Evolutionary conservation across 495 filamentous ascomycete species (phyloP).

Genomic region (Mycothermus thermophilus): DNA sequence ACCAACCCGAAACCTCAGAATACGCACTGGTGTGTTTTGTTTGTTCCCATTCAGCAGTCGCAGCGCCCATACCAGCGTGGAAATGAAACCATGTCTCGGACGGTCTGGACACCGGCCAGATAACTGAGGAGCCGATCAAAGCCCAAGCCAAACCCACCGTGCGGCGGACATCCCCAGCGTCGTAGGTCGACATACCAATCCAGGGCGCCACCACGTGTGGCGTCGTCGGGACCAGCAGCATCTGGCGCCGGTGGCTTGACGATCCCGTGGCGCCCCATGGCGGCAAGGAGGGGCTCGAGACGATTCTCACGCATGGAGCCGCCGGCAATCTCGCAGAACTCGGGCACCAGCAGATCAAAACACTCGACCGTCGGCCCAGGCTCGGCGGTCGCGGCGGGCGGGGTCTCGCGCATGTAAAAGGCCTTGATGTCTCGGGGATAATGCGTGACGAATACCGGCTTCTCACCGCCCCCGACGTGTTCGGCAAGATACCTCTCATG

Average conservation of each 20-base stretch:
- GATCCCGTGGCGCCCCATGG: constrained; percentile 44
- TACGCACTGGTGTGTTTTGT: no score
- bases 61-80: constrained; percentile 84
- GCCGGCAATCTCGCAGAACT: constrained; percentile 77
- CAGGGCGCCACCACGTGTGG: no score
- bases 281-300: constrained; percentile 48
- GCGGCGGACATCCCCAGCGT: constrained; percentile 85
- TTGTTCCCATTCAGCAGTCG: constrained; percentile 55
- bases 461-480: constrained; percentile 43
- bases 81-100: constrained; percentile 79
- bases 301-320: constrained; percentile 91
- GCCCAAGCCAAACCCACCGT: constrained; percentile 89
- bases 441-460: constrained; percentile 82
- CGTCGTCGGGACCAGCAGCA: no score
- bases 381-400: constrained; percentile 7
- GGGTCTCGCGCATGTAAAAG: constrained; percentile 81
- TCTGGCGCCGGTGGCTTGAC: constrained; percentile 1
- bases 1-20: no score
- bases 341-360: constrained; percentile 88
- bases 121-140: constrained; percentile 86
- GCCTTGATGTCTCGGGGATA: constrained; percentile 80
- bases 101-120: constrained; percentile 66
- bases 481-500: constrained; percentile 83
- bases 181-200: constrained; percentile 94
- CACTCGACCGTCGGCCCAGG: constrained; percentile 63